These are phyloP conservation scores for Suillus subaureus DNA, from an alignment of 768 basidiomycete species.

Conservation along the genomic window DNA sequence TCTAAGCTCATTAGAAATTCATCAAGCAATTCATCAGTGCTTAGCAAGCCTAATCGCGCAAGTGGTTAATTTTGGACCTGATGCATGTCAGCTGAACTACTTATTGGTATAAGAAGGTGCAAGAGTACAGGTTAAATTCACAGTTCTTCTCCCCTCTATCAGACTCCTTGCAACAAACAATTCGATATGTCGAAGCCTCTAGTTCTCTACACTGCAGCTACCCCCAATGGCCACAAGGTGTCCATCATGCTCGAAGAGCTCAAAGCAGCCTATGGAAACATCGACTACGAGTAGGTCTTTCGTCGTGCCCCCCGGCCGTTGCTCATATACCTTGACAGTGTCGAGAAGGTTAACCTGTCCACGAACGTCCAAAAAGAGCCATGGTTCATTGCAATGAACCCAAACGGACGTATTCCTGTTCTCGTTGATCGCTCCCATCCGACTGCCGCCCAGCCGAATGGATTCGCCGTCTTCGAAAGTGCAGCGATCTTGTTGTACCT, in stretches of 20 bases:
- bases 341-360: slow-evolving; percentile 55
- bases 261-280: slow-evolving; percentile 49
- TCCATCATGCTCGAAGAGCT: slow-evolving; percentile 68
- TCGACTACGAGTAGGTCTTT: slow-evolving; percentile 52
- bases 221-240: slow-evolving; percentile 58
- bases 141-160: neutral
- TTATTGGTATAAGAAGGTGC: neutral
- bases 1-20: neutral
- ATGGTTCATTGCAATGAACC: slow-evolving; percentile 78
- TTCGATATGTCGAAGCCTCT: slow-evolving; percentile 27
- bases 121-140: no score
- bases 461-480: slow-evolving; percentile 75
- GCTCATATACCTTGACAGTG: slow-evolving; percentile 33
- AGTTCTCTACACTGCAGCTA: slow-evolving; percentile 42
- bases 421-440: slow-evolving; percentile 58
- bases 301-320: neutral
- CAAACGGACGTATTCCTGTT: slow-evolving; percentile 73
- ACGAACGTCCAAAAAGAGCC: slow-evolving; percentile 79
- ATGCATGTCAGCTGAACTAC: neutral
- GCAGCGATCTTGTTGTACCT: slow-evolving; percentile 87
- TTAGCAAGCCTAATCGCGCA: neutral
- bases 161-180: neutral
- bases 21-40: neutral
- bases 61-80: slow-evolving; percentile 3
- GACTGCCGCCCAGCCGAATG: slow-evolving; percentile 31